phyloP scores from a whole-genome alignment of 306 rosid species.

The Castanea mollissima region DNA sequence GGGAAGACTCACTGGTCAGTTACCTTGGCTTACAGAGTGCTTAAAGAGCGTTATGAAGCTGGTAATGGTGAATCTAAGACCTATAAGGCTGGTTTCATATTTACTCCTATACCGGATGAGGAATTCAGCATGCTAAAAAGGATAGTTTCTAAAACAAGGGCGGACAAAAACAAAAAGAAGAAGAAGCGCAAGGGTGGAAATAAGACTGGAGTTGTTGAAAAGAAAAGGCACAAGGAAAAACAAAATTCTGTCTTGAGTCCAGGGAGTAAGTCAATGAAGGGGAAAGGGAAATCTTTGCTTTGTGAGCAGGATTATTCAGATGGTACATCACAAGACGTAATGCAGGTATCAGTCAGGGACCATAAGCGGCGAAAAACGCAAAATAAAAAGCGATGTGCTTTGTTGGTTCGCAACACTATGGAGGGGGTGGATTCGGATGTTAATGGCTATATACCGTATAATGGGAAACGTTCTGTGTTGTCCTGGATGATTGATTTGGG shows the following conservation, averaged over 20 bases:
- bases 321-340: conserved; percentile 24
- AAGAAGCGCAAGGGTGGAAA: conserved; percentile 29
- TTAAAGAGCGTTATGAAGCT: conserved; percentile 57
- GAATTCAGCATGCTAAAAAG: conserved; percentile 54
- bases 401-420: conserved; percentile 65
- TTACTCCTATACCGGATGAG: conserved; percentile 67
- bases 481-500: conserved; percentile 94
- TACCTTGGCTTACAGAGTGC: conserved; percentile 79
- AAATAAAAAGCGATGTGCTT: conserved; percentile 49
- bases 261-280: conserved; percentile 36
- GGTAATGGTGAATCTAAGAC: conserved; percentile 53
- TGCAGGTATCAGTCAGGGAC: conserved; percentile 32
- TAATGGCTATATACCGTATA: conserved; percentile 72
- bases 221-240: conserved; percentile 39
- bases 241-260: conserved; percentile 24
- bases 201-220: conserved; percentile 16
- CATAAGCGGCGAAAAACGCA: conserved; percentile 49
- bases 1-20: conserved; percentile 91
- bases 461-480: conserved; percentile 79
- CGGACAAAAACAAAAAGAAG: conserved; percentile 12
- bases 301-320: conserved; percentile 27
- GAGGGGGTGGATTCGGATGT: conserved; percentile 58
- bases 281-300: conserved; percentile 39
- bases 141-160: conserved; percentile 38
- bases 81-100: conserved; percentile 59